phyloP scores from a whole-genome alignment of 1,284 basidiomycete species.

The Pisolithus thermaeus region DNA sequence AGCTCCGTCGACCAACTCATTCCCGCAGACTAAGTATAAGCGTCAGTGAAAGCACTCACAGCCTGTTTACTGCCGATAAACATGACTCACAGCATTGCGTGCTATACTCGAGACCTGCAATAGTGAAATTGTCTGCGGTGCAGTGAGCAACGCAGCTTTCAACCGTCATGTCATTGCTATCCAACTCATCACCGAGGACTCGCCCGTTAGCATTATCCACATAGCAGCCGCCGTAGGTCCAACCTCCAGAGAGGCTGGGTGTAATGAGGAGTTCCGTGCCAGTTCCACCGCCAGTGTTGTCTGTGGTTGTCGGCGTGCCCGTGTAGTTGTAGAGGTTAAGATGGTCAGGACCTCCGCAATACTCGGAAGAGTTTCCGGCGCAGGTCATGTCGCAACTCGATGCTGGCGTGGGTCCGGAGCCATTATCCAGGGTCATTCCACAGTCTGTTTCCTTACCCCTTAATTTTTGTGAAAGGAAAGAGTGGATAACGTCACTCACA shows the following conservation, averaged over 20 bases:
- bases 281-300: conserved; percentile 35
- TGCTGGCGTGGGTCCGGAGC: conserved; percentile 38
- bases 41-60: conserved; percentile 6
- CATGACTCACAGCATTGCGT: conserved; percentile 52
- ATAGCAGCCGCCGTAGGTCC: conserved; percentile 35
- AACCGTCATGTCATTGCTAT: conserved; percentile 33
- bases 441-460: conserved; percentile 38
- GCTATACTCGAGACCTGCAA: conserved; percentile 41
- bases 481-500: conserved; percentile 33
- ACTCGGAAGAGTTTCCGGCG: conserved; percentile 47
- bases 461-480: not conserved
- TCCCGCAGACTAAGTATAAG: conserved; percentile 51
- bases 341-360: conserved; percentile 58
- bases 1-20: conserved; percentile 54
- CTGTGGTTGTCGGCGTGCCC: conserved; percentile 44
- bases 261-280: conserved; percentile 32
- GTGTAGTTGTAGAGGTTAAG: conserved; percentile 62
- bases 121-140: conserved; percentile 35
- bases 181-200: conserved; percentile 33
- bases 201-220: conserved; percentile 49
- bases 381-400: conserved; percentile 59
- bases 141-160: conserved; percentile 45
- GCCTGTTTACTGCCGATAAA: not conserved
- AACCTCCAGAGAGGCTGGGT: conserved; percentile 46
- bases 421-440: conserved; percentile 40